phyloP scores from a whole-genome alignment of 2,329 filamentous ascomycete genomes.

The Exophiala sp. region DNA sequence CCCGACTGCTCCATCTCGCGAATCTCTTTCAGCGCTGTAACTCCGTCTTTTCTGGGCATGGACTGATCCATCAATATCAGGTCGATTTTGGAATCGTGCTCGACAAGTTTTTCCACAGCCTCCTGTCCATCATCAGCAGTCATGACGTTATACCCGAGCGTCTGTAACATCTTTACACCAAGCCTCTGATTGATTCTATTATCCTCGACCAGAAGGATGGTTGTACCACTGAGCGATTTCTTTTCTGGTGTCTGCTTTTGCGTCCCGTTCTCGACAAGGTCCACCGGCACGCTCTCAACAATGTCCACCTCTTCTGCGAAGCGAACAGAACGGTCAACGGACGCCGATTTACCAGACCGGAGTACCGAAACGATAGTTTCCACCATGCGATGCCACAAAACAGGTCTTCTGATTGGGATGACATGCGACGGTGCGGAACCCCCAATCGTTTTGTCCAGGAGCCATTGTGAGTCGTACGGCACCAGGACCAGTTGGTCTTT shows the following conservation, averaged over 20 bases:
- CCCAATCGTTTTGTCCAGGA: constrained; percentile 26
- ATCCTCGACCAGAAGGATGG: constrained; percentile 64
- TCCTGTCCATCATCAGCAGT: constrained; percentile 32
- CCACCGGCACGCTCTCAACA: constrained; percentile 21
- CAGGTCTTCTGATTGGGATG: constrained; percentile 28
- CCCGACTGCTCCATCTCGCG: constrained; percentile 34
- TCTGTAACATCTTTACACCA: constrained; percentile 63
- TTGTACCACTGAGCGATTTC: constrained; percentile 40
- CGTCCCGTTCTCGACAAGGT: constrained; percentile 23
- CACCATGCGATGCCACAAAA: constrained; percentile 32
- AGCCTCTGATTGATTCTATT: constrained; percentile 51
- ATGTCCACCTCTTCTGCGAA: constrained; percentile 30
- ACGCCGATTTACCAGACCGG: constrained; percentile 10
- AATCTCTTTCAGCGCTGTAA: constrained; percentile 32
- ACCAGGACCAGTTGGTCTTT: constrained; percentile 28
- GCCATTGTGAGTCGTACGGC: constrained; percentile 28
- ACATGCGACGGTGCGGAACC: constrained; percentile 26
- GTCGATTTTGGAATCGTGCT: constrained; percentile 29
- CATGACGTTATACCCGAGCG: constrained; percentile 63
- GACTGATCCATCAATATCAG: constrained; percentile 35
- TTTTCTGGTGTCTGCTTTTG: constrained; percentile 15
- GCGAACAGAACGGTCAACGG: constrained; percentile 25
- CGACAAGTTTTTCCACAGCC: constrained; percentile 28
- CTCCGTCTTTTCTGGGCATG: constrained; percentile 33
- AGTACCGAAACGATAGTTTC: constrained; percentile 21